Conservation (phyloP, 2,329 filamentous ascomycete genomes). For the Aspergillus bombycis region DNA sequence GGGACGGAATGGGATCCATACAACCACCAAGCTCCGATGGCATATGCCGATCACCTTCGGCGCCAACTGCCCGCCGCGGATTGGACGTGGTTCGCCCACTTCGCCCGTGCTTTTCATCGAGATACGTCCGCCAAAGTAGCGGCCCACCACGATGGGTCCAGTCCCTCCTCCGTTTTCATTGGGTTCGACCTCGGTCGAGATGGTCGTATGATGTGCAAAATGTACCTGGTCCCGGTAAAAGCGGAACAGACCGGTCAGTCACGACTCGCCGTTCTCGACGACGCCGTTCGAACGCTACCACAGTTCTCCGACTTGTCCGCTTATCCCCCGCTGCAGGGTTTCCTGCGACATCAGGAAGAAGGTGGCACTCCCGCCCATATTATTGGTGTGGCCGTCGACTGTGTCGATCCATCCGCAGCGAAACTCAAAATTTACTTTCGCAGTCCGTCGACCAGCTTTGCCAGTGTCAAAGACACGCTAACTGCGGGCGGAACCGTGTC, state of each 20-base stretch:
- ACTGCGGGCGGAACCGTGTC: not conserved
- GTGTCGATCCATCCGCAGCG: not conserved
- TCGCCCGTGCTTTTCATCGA: not conserved
- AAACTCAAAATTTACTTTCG: not conserved
- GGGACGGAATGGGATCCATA: constrained; percentile 6
- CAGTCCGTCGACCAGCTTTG: not conserved
- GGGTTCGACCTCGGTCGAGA: not conserved
- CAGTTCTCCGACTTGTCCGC: not conserved
- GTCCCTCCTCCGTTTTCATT: not conserved
- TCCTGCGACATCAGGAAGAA: not conserved
- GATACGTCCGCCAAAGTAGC: not conserved
- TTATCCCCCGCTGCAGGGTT: not conserved
- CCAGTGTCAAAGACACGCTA: not conserved
- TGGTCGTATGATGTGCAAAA: not conserved
- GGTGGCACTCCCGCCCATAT: not conserved
- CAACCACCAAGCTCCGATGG: not conserved
- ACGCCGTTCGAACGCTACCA: not conserved
- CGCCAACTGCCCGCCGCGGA: not conserved
- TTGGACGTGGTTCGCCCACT: constrained; percentile 7
- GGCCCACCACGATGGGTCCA: not conserved
- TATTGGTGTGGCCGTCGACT: not conserved
- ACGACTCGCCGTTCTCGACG: not conserved
- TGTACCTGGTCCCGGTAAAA: not conserved
- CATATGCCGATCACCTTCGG: not conserved
- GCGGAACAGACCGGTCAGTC: not conserved